These are phyloP conservation scores for Podaxis carcinomalis DNA, from an alignment of 768 basidiomycete genomes.

Conservation along the genomic window DNA sequence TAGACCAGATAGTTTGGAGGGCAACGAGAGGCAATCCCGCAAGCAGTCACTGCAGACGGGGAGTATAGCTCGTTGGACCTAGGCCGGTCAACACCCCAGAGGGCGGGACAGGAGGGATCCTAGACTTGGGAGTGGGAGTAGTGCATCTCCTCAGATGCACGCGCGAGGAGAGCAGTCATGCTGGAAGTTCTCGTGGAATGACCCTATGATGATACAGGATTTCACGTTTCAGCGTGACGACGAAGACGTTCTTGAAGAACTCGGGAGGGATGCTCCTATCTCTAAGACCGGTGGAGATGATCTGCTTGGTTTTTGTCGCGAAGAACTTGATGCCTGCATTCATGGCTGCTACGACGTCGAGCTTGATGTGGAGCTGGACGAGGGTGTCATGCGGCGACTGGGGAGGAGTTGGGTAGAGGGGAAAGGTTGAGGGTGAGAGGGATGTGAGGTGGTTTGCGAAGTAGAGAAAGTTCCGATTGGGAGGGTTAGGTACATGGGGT, in stretches of 20 bases:
- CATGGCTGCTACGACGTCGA: conserved; percentile 16
- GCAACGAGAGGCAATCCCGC: too few relatives aligned
- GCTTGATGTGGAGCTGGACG: conserved; percentile 12
- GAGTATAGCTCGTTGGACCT: too few relatives aligned
- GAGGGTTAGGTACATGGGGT: not conserved
- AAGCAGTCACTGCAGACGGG: too few relatives aligned
- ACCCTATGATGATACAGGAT: not conserved
- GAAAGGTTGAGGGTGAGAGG: not conserved
- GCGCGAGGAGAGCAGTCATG: not conserved
- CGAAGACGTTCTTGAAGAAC: conserved; percentile 11
- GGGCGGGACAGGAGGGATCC: too few relatives aligned
- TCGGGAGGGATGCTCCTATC: conserved; percentile 8
- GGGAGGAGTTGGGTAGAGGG: not conserved
- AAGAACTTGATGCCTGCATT: conserved; percentile 16
- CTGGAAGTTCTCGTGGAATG: not conserved
- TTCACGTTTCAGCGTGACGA: conserved; percentile 6
- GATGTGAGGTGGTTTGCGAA: not conserved
- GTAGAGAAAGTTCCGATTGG: conserved; percentile 4
- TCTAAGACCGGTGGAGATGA: conserved; percentile 12
- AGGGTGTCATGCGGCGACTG: not conserved
- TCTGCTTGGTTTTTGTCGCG: conserved; percentile 5
- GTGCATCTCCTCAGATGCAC: not conserved
- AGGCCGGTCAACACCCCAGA: not conserved
- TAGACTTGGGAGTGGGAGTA: too few relatives aligned
- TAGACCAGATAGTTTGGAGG: too few relatives aligned